Percentiles rank a stretch among this genome's conserved stretches.
Evolutionary conservation across 2,329 filamentous ascomycete genomes (phyloP).

Genomic region (Botrytis medusae): DNA sequence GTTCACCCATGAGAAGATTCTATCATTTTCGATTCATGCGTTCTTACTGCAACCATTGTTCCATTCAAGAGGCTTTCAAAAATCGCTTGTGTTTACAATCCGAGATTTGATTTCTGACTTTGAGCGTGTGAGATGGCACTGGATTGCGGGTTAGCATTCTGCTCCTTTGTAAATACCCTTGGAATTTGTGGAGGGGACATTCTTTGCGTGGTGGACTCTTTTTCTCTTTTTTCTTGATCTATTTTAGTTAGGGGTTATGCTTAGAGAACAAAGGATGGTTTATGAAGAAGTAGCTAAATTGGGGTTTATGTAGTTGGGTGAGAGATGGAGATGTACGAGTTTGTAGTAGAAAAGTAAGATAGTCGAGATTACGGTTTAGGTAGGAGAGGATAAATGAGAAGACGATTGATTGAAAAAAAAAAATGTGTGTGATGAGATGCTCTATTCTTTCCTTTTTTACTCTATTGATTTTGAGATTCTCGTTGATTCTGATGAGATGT

Average conservation of each 20-base stretch:
- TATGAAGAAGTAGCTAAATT: neutral
- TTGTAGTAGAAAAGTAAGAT: constrained; percentile 7
- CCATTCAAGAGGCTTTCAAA: neutral
- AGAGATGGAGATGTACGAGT: neutral
- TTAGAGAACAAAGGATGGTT: neutral
- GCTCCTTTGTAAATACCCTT: constrained; percentile 23
- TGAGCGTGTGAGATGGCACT: constrained; percentile 1
- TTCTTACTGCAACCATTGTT: constrained; percentile 1
- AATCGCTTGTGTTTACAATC: constrained; percentile 5
- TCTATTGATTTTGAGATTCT: neutral
- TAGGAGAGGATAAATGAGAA: neutral
- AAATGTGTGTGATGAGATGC: neutral
- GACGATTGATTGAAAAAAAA: neutral
- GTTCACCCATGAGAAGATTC: neutral
- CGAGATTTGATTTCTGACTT: constrained; percentile 4
- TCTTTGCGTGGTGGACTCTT: neutral
- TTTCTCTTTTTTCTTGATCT: neutral
- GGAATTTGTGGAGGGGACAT: constrained; percentile 10
- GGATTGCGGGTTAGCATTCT: constrained; percentile 16
- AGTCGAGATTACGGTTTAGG: neutral
- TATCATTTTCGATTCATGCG: neutral
- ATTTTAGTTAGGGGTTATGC: neutral
- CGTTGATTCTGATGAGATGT: neutral
- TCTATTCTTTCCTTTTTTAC: neutral
- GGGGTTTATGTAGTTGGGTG: neutral